These are phyloP conservation scores for Cladochytrium replicatum DNA, from an alignment of 192 early-diverging fungal species.

Conservation along the genomic window DNA sequence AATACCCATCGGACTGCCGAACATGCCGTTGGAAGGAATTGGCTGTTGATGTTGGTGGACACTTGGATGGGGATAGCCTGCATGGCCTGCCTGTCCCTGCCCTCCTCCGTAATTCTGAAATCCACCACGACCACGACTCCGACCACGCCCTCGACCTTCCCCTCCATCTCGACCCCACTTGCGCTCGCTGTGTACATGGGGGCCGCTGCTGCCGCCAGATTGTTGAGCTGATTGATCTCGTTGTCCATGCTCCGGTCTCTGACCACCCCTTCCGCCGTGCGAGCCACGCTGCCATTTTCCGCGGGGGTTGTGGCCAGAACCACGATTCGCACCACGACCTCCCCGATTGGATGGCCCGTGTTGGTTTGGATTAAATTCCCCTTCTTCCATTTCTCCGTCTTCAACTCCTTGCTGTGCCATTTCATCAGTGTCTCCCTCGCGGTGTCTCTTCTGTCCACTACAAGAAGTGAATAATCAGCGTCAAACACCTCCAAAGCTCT, in stretches of 20 bases:
- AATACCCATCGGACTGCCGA: too few species aligned
- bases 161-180: too few species aligned
- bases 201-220: not conserved
- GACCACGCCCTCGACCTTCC: too few species aligned
- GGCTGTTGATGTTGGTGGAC: too few species aligned
- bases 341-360: not conserved
- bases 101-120: too few species aligned
- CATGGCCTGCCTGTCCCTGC: too few species aligned
- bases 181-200: not conserved
- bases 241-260: not conserved
- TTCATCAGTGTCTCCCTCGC: not conserved
- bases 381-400: not conserved
- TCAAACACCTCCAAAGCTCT: too few species aligned
- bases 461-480: too few species aligned
- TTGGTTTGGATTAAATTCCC: too few species aligned
- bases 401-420: slow-evolving; percentile 2
- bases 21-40: too few species aligned
- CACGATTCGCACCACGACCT: not conserved
- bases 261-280: not conserved
- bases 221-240: not conserved
- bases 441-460: not conserved
- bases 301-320: not conserved
- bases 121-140: too few species aligned
- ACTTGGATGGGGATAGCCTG: too few species aligned
- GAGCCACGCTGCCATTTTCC: not conserved